Percentiles rank a stretch among this genome's conserved stretches.
Evolutionary conservation across 2,329 filamentous ascomycete genomes (phyloP).

Genomic region (Aspergillus hortae): DNA sequence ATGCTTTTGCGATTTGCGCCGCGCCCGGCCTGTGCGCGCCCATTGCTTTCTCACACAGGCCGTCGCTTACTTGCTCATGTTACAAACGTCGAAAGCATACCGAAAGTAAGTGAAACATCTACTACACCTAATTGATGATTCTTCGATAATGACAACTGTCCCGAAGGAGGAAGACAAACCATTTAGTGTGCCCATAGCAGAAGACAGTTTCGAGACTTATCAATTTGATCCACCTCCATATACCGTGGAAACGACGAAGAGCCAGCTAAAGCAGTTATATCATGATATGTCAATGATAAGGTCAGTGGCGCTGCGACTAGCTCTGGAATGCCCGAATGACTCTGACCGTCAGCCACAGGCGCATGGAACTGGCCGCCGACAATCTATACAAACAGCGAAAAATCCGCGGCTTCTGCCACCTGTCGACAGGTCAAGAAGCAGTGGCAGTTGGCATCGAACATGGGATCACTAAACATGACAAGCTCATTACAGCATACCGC

Average conservation of each 20-base stretch:
- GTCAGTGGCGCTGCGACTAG: conserved; percentile 50
- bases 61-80: not conserved
- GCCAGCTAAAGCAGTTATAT: conserved; percentile 95
- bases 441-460: conserved; percentile 95
- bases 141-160: not conserved
- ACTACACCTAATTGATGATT: not conserved
- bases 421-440: conserved; percentile 94
- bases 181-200: conserved; percentile 81
- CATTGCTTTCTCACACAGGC: not conserved
- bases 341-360: conserved; percentile 51
- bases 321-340: not conserved
- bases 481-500: conserved; percentile 92
- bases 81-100: not conserved
- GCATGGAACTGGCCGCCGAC: conserved; percentile 97
- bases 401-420: conserved; percentile 96
- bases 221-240: conserved; percentile 91
- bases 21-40: not conserved
- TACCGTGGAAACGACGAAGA: conserved; percentile 85
- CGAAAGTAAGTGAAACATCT: not conserved
- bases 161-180: conserved; percentile 77
- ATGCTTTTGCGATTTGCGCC: not conserved
- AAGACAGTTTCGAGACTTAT: conserved; percentile 98
- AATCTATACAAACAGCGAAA: conserved; percentile 99
- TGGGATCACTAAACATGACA: conserved; percentile 81
- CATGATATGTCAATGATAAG: conserved; percentile 88